Evolutionary conservation across 495 filamentous ascomycete species (phyloP).

Genomic region (Neurospora tetrasperma): DNA sequence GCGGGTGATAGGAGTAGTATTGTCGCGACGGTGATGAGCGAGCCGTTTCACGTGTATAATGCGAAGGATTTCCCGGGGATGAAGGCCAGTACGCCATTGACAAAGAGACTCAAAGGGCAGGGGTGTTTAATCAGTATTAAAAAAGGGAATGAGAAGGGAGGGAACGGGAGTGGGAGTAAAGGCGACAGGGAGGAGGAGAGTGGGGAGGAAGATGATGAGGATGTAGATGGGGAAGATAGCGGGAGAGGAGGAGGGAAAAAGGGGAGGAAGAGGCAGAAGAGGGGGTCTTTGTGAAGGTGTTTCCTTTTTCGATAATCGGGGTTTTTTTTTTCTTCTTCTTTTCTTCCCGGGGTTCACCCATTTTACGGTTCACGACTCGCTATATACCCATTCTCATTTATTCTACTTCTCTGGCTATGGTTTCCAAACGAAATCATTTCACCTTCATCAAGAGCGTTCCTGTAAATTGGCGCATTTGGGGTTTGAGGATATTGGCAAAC

Average conservation of each 20-base stretch:
- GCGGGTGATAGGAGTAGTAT: conserved; percentile 50
- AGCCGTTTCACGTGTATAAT: conserved; percentile 78
- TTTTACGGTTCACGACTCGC: neutral
- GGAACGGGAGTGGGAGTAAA: conserved; percentile 28
- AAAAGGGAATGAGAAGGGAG: conserved; percentile 62
- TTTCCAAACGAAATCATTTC: neutral
- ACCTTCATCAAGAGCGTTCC: neutral
- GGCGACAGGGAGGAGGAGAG: conserved; percentile 35
- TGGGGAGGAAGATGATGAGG: conserved; percentile 33
- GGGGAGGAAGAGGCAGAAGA: conserved; percentile 11
- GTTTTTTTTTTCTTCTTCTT: neutral
- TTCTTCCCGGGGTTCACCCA: neutral
- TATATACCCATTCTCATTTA: neutral
- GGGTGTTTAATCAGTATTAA: conserved; percentile 71
- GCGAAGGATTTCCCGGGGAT: conserved; percentile 98
- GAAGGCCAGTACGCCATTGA: conserved; percentile 60
- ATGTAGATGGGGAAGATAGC: conserved; percentile 18
- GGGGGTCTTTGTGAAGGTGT: neutral
- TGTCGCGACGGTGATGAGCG: conserved; percentile 58
- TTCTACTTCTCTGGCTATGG: neutral
- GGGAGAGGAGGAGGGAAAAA: neutral
- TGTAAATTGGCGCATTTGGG: neutral
- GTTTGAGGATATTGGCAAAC: neutral
- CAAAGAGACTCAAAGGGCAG: conserved; percentile 60
- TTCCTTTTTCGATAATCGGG: neutral